Base-by-base conservation (phyloP, 2,329 filamentous ascomycete genomes). In the Microthyrium microscopicum region DNA sequence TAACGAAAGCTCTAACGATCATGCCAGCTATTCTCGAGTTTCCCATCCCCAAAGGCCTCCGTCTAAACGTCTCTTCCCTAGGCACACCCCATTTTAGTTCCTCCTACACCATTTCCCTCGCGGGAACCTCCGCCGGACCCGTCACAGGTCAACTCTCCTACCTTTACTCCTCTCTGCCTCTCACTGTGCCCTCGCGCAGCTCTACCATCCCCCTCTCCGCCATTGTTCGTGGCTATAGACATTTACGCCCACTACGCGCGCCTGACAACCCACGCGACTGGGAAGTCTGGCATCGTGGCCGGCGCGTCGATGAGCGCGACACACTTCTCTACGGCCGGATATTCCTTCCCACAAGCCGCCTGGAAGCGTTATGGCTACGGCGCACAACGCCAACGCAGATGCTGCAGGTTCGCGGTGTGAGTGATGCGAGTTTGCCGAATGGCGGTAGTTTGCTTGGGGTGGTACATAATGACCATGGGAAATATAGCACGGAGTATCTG, bases 131-230 rank as follows among this genome's bases (percentile, higher is more conserved):
- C 26, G 70, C 91, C 12, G 89, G 87, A 39, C 68, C 92, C 22
- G 85, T 98, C 33, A 87, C 95, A 58, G 89, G 89, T 52, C 93
- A 84, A n/a, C 70, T 98, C 37, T 92, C 85, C 11, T 98, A 95
- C 57, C 71, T 98, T 34, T 95, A 92, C 61, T 91, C 84, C 31
- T 92, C 83, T 3, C 66, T 89, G 6, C 75, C 83, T 9, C 67
- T 95, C 36, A 60, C 64, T 25, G 64, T 75, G 15, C 57, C 59
- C 41, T 83, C 64, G 54, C 70, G 73, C 54, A 92, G 82, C 45
- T 73, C 76, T 30, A 61, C 69, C 16, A 76, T 94, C 24, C 73
- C 83, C 11, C 62, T 98, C 7, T 76, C 76, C 20, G 68, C 76
- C 43, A 68, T 94, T 16, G 70, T 93, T 31, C 72, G 73, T 36